Conservation (phyloP, 2,329 filamentous ascomycete species). For the Stemphylium lycopersici region DNA sequence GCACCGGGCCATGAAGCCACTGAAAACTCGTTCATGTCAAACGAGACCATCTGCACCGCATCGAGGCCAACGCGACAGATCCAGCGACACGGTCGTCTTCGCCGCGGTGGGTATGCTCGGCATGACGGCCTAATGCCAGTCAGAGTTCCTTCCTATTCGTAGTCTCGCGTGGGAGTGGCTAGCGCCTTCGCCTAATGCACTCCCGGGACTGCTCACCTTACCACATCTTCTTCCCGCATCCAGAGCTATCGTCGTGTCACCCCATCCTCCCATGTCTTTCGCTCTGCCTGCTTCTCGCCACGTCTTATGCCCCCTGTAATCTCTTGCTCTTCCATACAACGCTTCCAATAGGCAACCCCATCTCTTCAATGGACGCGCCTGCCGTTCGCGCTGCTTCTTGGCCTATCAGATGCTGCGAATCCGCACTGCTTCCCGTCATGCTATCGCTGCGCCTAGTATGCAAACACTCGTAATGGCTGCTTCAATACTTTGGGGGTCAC, state of each 20-base stretch:
- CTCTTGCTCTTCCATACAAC: slow-evolving; percentile 1
- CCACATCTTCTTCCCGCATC: slow-evolving; percentile 6
- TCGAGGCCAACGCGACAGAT: slow-evolving; percentile 3
- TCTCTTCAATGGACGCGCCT: slow-evolving; percentile 2
- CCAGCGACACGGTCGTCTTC: slow-evolving; percentile 1
- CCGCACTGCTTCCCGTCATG: slow-evolving; percentile 15
- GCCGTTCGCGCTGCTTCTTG: neutral
- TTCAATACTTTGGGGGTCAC: slow-evolving; percentile 11
- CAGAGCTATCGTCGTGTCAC: slow-evolving; percentile 18
- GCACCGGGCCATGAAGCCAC: neutral
- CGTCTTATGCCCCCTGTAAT: slow-evolving; percentile 1
- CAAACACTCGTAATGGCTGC: slow-evolving; percentile 12
- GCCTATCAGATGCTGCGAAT: slow-evolving; percentile 7
- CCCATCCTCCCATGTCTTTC: neutral
- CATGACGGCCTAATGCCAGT: neutral
- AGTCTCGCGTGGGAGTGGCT: slow-evolving; percentile 2
- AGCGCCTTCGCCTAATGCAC: slow-evolving; percentile 9
- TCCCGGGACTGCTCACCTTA: neutral
- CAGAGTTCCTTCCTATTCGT: neutral
- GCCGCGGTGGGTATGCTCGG: neutral
- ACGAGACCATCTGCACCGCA: slow-evolving; percentile 6
- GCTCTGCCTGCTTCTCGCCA: slow-evolving; percentile 7
- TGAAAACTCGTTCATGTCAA: slow-evolving; percentile 32
- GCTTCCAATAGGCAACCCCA: slow-evolving; percentile 5
- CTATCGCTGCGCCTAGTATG: slow-evolving; percentile 5